Evolutionary conservation across 352 stramenopile genomes (phyloP).

Genomic region (Elongisporangium undulatum): DNA sequence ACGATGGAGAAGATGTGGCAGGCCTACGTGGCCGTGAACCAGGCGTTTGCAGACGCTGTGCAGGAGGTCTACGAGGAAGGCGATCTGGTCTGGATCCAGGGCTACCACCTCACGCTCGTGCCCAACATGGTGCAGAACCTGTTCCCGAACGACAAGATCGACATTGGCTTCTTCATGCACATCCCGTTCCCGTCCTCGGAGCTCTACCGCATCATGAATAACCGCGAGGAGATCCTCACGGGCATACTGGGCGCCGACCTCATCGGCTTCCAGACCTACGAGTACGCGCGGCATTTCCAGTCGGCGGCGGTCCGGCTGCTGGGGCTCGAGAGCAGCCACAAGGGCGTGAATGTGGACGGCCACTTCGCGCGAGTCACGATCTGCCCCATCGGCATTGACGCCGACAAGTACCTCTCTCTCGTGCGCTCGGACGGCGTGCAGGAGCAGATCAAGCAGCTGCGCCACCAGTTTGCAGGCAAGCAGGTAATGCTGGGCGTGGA

Average conservation of each 20-base stretch:
- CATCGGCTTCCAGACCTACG: slow-evolving; percentile 90
- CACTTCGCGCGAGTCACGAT: slow-evolving; percentile 87
- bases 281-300: slow-evolving; percentile 89
- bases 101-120: slow-evolving; percentile 89
- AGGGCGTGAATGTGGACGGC: slow-evolving; percentile 86
- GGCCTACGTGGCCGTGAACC: slow-evolving; percentile 86
- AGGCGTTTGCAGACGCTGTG: slow-evolving; percentile 77
- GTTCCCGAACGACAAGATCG: slow-evolving; percentile 69
- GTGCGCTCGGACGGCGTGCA: slow-evolving; percentile 56
- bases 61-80: slow-evolving; percentile 83
- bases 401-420: slow-evolving; percentile 71
- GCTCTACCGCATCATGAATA: slow-evolving; percentile 89
- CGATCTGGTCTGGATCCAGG: slow-evolving; percentile 84
- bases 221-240: slow-evolving; percentile 83
- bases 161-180: slow-evolving; percentile 88
- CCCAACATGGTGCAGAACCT: slow-evolving; percentile 69
- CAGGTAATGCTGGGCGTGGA: slow-evolving; percentile 86
- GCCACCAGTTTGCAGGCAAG: slow-evolving; percentile 71
- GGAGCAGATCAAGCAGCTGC: slow-evolving; percentile 56
- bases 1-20: slow-evolving; percentile 88
- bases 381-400: slow-evolving; percentile 85
- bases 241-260: slow-evolving; percentile 86
- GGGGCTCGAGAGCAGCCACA: slow-evolving; percentile 83
- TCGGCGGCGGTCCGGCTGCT: slow-evolving; percentile 82
- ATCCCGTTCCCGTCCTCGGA: slow-evolving; percentile 88